Percentiles rank a stretch among this genome's conserved stretches.
Conservation (phyloP, 1,284 basidiomycete genomes). For the Microbotryomycetes sp. region DNA sequence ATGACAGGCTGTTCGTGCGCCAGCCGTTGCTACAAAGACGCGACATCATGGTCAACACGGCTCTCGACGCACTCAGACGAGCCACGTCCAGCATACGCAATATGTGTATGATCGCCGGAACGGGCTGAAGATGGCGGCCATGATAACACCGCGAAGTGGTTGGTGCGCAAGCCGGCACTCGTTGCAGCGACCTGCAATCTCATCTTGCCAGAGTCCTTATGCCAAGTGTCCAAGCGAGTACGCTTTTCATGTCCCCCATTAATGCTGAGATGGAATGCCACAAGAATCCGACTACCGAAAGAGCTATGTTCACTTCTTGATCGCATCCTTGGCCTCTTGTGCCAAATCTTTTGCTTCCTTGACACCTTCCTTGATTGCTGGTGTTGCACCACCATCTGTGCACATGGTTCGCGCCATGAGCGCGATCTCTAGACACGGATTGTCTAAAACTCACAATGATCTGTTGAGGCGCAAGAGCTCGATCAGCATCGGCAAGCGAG, state of each 20-base stretch:
- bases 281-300: too few species aligned
- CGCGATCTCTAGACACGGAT: too few species aligned
- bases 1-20: constrained; percentile 89
- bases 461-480: background rate
- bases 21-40: constrained; percentile 54
- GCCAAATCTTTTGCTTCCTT: too few species aligned
- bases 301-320: background rate
- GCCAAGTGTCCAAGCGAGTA: too few species aligned
- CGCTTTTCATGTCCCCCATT: too few species aligned
- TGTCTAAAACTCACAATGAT: constrained; percentile 13
- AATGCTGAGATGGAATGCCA: too few species aligned
- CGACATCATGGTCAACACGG: background rate
- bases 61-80: background rate
- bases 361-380: background rate
- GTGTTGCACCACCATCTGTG: background rate
- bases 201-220: too few species aligned
- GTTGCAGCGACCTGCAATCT: too few species aligned
- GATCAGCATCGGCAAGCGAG: background rate
- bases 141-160: too few species aligned
- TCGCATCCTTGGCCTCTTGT: background rate
- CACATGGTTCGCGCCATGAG: too few species aligned
- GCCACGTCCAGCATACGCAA: constrained; percentile 16
- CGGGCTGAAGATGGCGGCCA: constrained; percentile 11
- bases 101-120: constrained; percentile 24
- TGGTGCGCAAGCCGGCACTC: too few species aligned